Evolutionary conservation across 345 rosid species (phyloP).

Genomic region (Melaleuca quinquenervia): DNA sequence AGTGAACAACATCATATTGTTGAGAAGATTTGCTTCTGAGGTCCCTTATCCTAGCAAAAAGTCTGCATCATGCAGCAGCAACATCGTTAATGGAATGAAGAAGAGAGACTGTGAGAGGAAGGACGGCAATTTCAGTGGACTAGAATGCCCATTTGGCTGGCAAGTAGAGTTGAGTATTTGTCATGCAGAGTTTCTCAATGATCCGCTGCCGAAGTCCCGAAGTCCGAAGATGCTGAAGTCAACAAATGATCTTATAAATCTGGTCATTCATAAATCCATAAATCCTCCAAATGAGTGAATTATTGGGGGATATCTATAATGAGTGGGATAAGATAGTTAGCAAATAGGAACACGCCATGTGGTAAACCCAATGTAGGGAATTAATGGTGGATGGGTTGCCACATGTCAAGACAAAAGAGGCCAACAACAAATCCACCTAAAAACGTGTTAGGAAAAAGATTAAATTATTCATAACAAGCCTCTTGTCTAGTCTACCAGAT

Average conservation of each 20-base stretch:
- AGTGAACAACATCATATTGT: no score
- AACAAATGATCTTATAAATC: neutral
- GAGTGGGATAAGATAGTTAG: neutral
- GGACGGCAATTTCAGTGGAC: neutral
- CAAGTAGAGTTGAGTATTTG: neutral
- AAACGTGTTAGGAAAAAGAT: neutral
- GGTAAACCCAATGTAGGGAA: neutral
- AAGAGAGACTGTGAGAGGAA: neutral
- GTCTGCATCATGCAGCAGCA: neutral
- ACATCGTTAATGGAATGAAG: neutral
- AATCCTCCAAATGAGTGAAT: neutral
- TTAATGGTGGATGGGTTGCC: neutral
- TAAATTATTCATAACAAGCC: neutral
- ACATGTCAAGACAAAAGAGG: neutral
- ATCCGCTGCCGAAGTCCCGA: neutral
- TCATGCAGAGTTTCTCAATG: neutral
- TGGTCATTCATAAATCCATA: neutral
- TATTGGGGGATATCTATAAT: neutral
- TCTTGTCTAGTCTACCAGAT: neutral
- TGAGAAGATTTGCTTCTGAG: neutral
- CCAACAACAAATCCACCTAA: neutral
- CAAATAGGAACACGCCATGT: neutral
- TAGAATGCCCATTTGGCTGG: neutral
- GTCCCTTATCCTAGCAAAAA: neutral
- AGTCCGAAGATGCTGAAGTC: neutral